Evolutionary conservation across 371 early-diverging fungal genomes (phyloP), one percentile per base, ranked within the genome.

Genomic region (Saksenaea vasiformis): DNA sequence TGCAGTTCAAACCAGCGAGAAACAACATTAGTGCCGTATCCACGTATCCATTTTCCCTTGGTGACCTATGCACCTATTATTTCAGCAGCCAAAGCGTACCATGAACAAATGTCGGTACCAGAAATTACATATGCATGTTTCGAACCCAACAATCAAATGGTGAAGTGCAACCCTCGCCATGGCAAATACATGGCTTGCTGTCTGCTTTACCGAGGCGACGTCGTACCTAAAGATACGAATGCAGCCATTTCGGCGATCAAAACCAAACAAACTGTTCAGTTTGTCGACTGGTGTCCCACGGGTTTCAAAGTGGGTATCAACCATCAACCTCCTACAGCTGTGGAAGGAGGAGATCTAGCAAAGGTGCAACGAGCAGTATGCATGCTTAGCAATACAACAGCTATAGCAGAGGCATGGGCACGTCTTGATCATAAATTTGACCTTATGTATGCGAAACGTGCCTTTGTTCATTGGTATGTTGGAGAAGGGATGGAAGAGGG

Each of bases 391-490:
- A 97, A 96, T 85, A 97, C 96, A 60, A 98, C 98, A 8, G 96
- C 97, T 58, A 98, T 98, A 69, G 90, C 93, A 58, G 96, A 96
- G 76, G 97, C 97, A 59, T 98, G 97, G 97, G 89, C 91, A 65
- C 92, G 96, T 76, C 84, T 97, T 41, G 93, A 97, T 76, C 91
- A 94, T 76, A 96, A 96, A 89, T 98, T 98, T 73, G 93, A 93
- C 76, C 79, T 95, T 56, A 98, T 97, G 98, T 98, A 94, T 81
- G 93, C 94, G 76, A 96, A 96, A 87, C 92, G 97, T 79, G 98
- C 98, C 62, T 98, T 98, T 78, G 97, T 98, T 55, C 98, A 98
- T 86, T 98, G 98, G 98, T 98, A 96, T 84, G 97, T 97, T 62
- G 96, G 97, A 74, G 98, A 98, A 84, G 98, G 98, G 85, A 93